A percentile compares a stretch with the other conserved stretches of the same genome.
Evolutionary conservation across 2,329 filamentous ascomycete species (phyloP).

Genomic region (Cladophialophora bantiana): DNA sequence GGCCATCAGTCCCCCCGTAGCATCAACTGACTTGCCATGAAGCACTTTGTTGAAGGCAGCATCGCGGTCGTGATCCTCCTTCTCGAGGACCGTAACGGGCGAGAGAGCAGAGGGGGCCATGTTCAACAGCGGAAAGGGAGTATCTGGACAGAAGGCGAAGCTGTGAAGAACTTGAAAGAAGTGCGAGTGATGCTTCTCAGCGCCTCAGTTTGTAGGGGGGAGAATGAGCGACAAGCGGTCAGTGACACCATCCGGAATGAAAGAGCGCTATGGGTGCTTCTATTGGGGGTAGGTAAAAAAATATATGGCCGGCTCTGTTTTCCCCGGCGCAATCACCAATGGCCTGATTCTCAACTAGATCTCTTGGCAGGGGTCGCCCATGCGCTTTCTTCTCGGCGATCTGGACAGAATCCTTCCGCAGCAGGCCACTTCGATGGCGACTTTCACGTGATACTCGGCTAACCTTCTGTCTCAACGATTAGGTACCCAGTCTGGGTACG

Average conservation of each 20-base stretch:
- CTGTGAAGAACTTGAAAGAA: background rate
- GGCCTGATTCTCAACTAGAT: constrained; percentile 7
- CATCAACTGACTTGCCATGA: constrained; percentile 76
- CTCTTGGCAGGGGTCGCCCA: constrained; percentile 17
- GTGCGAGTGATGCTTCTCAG: background rate
- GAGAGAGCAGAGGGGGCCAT: constrained; percentile 58
- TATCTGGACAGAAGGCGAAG: background rate
- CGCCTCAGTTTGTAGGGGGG: background rate
- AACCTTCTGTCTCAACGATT: background rate
- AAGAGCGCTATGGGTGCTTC: constrained; percentile 16
- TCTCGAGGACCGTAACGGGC: constrained; percentile 64
- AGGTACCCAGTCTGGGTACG: too few species aligned
- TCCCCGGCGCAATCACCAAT: background rate
- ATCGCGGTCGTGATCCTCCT: constrained; percentile 84
- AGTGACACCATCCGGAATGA: constrained; percentile 11
- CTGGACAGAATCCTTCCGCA: constrained; percentile 11
- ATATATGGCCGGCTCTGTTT: background rate
- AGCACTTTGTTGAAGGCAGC: constrained; percentile 88
- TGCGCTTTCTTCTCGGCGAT: background rate
- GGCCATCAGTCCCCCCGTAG: constrained; percentile 76
- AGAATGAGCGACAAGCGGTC: constrained; percentile 27
- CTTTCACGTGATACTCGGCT: background rate
- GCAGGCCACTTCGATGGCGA: background rate
- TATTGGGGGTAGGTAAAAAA: background rate
- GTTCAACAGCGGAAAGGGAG: constrained; percentile 40